A percentile compares a stretch with the other conserved stretches of the same genome.
Conservation (phyloP, 169 alveolate genomes). For the Eimeria mitis region DNA sequence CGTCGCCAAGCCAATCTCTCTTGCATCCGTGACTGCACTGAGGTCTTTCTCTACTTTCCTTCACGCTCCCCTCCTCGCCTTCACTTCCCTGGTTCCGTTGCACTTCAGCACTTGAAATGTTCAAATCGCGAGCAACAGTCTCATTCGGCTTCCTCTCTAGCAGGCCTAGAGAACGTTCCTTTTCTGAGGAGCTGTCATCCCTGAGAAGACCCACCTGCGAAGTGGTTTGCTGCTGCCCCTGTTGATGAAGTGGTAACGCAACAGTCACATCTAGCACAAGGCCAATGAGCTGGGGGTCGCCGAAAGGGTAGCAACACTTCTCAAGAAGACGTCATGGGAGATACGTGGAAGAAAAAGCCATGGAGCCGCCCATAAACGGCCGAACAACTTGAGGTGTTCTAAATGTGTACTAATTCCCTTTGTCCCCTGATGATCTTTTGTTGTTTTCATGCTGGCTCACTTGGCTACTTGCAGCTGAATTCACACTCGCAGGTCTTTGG, state of each 20-base stretch:
- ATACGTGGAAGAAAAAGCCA: background rate
- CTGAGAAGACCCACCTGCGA: constrained; percentile 26
- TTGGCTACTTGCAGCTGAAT: background rate
- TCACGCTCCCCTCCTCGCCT: background rate
- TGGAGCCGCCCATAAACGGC: background rate
- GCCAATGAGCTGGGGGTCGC: background rate
- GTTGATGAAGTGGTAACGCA: constrained; percentile 5
- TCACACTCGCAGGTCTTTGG: background rate
- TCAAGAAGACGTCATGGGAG: background rate
- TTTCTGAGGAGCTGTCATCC: constrained; percentile 10
- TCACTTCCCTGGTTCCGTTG: background rate
- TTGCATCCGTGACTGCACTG: constrained; percentile 83
- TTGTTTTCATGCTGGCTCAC: background rate
- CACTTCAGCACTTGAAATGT: background rate
- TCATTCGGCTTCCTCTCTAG: constrained; percentile 22
- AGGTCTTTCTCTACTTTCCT: background rate
- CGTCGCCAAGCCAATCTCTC: constrained; percentile 87
- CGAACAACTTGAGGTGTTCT: background rate
- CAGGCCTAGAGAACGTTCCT: constrained; percentile 30
- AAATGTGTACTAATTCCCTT: background rate
- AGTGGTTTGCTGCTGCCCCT: constrained; percentile 1
- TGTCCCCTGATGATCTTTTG: background rate
- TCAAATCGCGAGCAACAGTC: constrained; percentile 28
- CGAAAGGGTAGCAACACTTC: background rate
- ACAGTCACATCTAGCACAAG: background rate